Base-by-base conservation (phyloP, 495 filamentous ascomycete genomes). In the Penicillium paxilli region DNA sequence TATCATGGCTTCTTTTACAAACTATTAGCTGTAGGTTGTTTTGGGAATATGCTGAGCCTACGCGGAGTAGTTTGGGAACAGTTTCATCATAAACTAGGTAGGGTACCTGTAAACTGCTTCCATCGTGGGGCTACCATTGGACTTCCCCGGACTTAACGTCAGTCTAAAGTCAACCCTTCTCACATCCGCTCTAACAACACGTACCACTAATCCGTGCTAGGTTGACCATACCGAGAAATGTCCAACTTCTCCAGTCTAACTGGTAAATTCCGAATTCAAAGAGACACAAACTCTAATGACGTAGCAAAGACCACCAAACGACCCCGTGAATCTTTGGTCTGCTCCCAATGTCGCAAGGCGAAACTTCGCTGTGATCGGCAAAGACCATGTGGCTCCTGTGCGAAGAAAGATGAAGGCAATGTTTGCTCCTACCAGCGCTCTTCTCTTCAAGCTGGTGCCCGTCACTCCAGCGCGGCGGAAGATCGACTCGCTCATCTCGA, bases 401-500 rank as follows among this genome's bases (percentile, higher is more conserved):
- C 11, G 12, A 22, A 35, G 19, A 50, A 25, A 50, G 47, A 40
- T 35, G 47, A 50, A 20, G 23, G 4, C 5, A 16, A 0, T 2
- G 9, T 41, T 16, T 50, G 32, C 32, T 50, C 33, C 2, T 50
- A 50, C 22, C 23, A 23, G 22, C n/a, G 33, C 9, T 14, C 23
- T 11, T 25, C 8, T 20, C 12, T n/a, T n/a, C n/a, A n/a, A n/a
- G n/a, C 16, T 24, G 12, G 16, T 2, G 9, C 14, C 30, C 47
- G 14, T 14, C 44, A 32, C 14, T 25, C 16, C 19, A 22, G 22
- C 10, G 26, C 45, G n/a, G 35, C 52, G 14, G 44, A 54, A 49
- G 52, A 54, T 28, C 32, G 45, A 20, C 52, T 54, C 9, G 24
- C 33, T 2, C 45, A 54, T 32, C 33, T 49, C 10, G 51, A 47